Base-by-base conservation (phyloP, 23 red algal genomes). In the Gracilariopsis chorda region DNA sequence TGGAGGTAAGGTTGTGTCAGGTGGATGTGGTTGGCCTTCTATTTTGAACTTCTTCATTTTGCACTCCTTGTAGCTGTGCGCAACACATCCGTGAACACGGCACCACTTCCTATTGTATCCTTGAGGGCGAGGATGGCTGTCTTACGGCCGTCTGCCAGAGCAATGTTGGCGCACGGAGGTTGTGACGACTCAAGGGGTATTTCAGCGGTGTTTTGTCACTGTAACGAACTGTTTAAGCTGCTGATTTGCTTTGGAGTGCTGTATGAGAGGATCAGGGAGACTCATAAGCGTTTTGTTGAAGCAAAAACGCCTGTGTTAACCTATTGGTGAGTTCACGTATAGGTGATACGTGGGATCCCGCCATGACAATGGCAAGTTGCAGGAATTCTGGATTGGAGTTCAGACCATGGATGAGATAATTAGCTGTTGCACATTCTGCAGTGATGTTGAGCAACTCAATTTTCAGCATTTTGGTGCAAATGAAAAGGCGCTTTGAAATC, bases 61-160 rank as follows among this genome's bases (percentile, higher is more conserved):
- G 67, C 67, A 73, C 47, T 73, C 67, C 4, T 12, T 42, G 14
- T 73, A 6, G 16, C 40, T 80, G 49, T 80, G 75, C 1, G 75
- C 56, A 0, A 80, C 27, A 17, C 23, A 57, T 1, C 48, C 75
- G 3, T 37, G 10, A 3, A 44, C 16, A 24, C 52, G 49, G 49
- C 75, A 80, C 75, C 75, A 58, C 49, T 80, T 80, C 1, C 48
- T 48, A 2, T 20, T 80, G 49, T 80, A 59, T 10, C 48, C 49
- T 2, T 20, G 1, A 40, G 75, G 4, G 29, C 67, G 39, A 25
- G 67, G 3, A 46, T 73, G 67, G 20, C 28, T 73, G 4, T 36
- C 23, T 11, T 27, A 73, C 17, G 40, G 20, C n/a, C n/a, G n/a
- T n/a, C n/a, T n/a, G n/a, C n/a, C n/a, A n/a, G n/a, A n/a, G n/a